Evolutionary conservation across 2,329 filamentous ascomycete genomes (phyloP), one percentile per base, ranked within the genome.

Genomic region (Penicillium sp.): DNA sequence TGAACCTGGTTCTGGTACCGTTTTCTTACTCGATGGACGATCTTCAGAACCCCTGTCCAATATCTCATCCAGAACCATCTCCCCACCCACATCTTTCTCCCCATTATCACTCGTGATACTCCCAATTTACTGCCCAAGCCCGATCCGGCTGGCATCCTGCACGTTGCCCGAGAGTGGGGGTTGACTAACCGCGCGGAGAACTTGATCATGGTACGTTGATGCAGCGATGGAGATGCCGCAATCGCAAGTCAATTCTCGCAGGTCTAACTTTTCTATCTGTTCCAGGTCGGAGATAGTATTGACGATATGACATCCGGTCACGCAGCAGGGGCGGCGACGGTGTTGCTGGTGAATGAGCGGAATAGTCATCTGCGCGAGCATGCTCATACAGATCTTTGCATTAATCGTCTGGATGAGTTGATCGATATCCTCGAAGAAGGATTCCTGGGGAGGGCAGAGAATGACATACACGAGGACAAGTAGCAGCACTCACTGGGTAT

Each of bases 231-330:
- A 8, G 6, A 4, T 2, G 4, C 11, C 12, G 20, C 25, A 7
- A 22, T 12, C n/a, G 42, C 6, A 5, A 20, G 10, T 22, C 5
- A 2, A n/a, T 39, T 2, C 34, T 41, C 31, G 35, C 35, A 38
- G 38, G 37, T 11, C 38, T 47, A 42, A 54, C 47, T 28, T 55
- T 39, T 11, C 50, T 17, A 39, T 12, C 34, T 22, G 50, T 62
- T 54, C 54, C 69, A 78, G 81, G 80, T 82, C 22, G 90, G 90
- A 4, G 90, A 94, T 72, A 92, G 89, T 15, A 86, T 96, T 57
- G 95, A 98, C 74, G 95, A 99, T 73, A 96, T 98, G 86, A 90
- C 89, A 7, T 92, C 94, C 0, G 94, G 95, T 0, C 85, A 89
- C 60, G 83, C 82, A 54, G 94, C 94, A 0, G 94, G 94, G 0